Evolutionary conservation across 1,284 basidiomycete genomes (phyloP), one percentile per base, ranked within the genome.

Genomic region (Acaromyces ingoldii): DNA sequence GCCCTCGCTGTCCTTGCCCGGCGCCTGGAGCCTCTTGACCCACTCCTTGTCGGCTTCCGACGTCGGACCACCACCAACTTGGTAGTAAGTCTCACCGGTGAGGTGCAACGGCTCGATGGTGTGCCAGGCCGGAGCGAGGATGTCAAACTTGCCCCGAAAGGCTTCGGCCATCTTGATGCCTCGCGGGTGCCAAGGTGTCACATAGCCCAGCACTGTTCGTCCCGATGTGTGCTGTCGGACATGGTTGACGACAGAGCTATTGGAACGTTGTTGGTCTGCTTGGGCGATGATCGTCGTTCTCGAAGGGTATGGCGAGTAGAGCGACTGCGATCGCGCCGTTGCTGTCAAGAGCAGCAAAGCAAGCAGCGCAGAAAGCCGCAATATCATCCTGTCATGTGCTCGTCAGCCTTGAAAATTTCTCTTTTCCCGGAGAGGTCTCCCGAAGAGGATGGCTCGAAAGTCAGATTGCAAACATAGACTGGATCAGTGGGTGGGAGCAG

Each of bases 61-160:
- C 0, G 62, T 29, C 2, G 58, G 57, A 0, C 57, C 65, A 17
- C 65, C 65, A 10, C 50, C 53, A 0, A 65, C 54, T 3, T 46
- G 10, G 42, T 67, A 67, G 10, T 17, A 28, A 2, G 49, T 47
- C n/a, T 58, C 46, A 6, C 38, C 37, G 3, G 34, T 21, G 13
- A n/a, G 13, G 9, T 36, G 41, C 5, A 22, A 29, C 0, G 45
- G 21, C 10, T 41, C 46, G n/a, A 67, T 34, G 13, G 65, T 65
- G 37, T 67, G 63, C 65, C 65, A 67, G 11, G 60, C 60, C 4
- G 65, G 65, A 2, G 58, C 51, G 21, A 67, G 55, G 17, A 63
- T 17, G 46, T 63, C 53, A 41, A 67, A 45, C 36, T 62, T 63
- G 26, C 49, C 47, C 2, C 48, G 33, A 21, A 45, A 45, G 17